Conservation (phyloP, 768 basidiomycete genomes). For the Leccinum ochraceum region DNA sequence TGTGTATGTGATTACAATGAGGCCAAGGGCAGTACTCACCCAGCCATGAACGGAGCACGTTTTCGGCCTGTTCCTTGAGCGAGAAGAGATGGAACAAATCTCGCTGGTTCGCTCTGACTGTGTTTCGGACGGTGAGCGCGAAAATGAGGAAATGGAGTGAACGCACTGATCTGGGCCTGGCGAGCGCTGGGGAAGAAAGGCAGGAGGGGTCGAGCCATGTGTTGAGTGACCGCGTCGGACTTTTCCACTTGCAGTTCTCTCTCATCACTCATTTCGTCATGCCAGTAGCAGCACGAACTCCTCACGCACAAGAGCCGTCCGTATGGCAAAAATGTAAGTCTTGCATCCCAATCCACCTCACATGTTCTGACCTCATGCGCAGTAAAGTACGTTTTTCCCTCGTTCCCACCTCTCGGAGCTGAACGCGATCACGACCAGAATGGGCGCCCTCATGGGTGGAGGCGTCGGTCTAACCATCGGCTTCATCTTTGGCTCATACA, state of each 20-base stretch:
- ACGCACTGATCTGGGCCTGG: constrained; percentile 86
- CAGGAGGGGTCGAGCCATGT: constrained; percentile 28
- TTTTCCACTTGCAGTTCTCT: constrained; percentile 1
- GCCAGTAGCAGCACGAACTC: constrained; percentile 35
- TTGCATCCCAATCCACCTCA: not conserved
- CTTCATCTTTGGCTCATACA: constrained; percentile 95
- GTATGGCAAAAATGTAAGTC: constrained; percentile 76
- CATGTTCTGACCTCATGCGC: constrained; percentile 18
- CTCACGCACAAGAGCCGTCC: constrained; percentile 52
- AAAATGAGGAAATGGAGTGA: not conserved
- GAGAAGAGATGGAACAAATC: constrained; percentile 77
- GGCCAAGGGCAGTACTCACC: constrained; percentile 45
- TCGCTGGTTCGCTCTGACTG: constrained; percentile 85
- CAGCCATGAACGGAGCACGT: constrained; percentile 72
- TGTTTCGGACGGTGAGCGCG: constrained; percentile 12
- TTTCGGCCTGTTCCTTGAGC: constrained; percentile 74
- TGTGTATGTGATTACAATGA: not conserved
- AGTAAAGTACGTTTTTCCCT: constrained; percentile 57
- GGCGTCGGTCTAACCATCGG: constrained; percentile 96
- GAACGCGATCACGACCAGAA: constrained; percentile 46
- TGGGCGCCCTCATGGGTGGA: constrained; percentile 91
- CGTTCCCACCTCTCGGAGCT: constrained; percentile 7
- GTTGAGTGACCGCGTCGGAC: constrained; percentile 4
- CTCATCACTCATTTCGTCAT: constrained; percentile 15
- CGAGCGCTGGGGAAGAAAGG: constrained; percentile 71